Evolutionary conservation across 352 stramenopile genomes (phyloP).

Genomic region (Phytopythium mirpurense): DNA sequence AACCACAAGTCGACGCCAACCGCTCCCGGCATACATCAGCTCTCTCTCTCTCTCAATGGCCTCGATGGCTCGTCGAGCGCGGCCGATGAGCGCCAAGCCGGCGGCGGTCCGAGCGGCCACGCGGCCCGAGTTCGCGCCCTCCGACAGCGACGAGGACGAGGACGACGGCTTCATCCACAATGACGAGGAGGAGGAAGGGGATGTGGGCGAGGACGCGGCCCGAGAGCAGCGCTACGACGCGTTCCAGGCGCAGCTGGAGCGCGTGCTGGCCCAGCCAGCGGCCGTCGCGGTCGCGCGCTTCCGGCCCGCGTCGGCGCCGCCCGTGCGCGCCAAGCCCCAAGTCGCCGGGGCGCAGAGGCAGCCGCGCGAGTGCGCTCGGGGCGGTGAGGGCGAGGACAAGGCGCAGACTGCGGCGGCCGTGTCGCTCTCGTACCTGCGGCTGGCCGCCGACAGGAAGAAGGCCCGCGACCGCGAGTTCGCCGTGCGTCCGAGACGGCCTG

Average conservation of each 20-base stretch:
- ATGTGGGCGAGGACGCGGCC: slow-evolving; percentile 15
- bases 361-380: background rate
- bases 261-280: slow-evolving; percentile 4
- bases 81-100: slow-evolving; percentile 50
- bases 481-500: slow-evolving; percentile 13
- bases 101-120: background rate
- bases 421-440: slow-evolving; percentile 51
- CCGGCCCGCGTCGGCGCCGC: slow-evolving; percentile 54
- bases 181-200: slow-evolving; percentile 27
- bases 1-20: background rate
- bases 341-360: background rate
- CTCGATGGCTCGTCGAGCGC: slow-evolving; percentile 12
- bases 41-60: too few species aligned
- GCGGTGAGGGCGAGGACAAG: slow-evolving; percentile 8
- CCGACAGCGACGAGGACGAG: slow-evolving; percentile 16
- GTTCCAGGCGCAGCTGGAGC: background rate
- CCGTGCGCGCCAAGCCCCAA: slow-evolving; percentile 26
- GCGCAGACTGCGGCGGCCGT: slow-evolving; percentile 26
- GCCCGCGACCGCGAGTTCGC: slow-evolving; percentile 60
- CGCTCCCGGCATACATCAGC: too few species aligned
- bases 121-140: slow-evolving; percentile 14
- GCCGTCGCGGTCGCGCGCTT: slow-evolving; percentile 15
- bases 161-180: slow-evolving; percentile 26
- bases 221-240: background rate
- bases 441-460: slow-evolving; percentile 63